Percentiles rank a stretch among this genome's conserved stretches.
Evolutionary conservation across 2,329 filamentous ascomycete genomes (phyloP).

Genomic region (Waltergamsia citrina): DNA sequence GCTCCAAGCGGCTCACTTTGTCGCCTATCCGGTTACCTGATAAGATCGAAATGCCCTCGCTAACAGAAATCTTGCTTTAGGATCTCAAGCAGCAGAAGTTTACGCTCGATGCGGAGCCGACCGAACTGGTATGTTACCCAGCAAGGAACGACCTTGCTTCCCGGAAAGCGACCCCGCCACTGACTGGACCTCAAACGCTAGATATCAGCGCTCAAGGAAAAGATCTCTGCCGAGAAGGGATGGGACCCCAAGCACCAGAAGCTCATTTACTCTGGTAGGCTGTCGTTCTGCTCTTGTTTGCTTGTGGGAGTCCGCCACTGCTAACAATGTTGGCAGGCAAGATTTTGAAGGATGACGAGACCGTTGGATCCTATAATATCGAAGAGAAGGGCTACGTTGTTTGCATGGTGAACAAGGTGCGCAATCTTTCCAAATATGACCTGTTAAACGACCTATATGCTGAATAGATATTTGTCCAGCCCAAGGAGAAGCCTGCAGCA

Average conservation of each 20-base stretch:
- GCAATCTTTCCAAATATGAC: slow-evolving; percentile 7
- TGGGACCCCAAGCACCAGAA: slow-evolving; percentile 89
- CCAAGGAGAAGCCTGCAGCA: slow-evolving; percentile 50
- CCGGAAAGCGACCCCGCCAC: slow-evolving; percentile 3
- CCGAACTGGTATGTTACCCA: slow-evolving; percentile 66
- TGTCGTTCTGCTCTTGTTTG: neutral
- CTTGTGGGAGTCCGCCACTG: neutral
- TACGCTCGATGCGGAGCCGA: slow-evolving; percentile 86
- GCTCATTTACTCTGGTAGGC: slow-evolving; percentile 92
- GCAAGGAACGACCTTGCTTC: slow-evolving; percentile 8
- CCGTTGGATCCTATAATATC: slow-evolving; percentile 93
- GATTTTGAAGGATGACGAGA: slow-evolving; percentile 96
- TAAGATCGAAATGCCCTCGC: neutral
- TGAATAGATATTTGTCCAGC: slow-evolving; percentile 14
- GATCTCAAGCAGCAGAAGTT: slow-evolving; percentile 99
- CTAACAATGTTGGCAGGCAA: slow-evolving; percentile 73
- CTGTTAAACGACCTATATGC: too few species aligned
- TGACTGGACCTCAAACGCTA: slow-evolving; percentile 21
- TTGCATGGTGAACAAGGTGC: slow-evolving; percentile 95
- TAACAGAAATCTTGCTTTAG: slow-evolving; percentile 31
- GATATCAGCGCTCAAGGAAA: slow-evolving; percentile 87
- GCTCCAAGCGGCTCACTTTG: neutral
- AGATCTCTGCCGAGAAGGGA: slow-evolving; percentile 85
- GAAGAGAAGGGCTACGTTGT: slow-evolving; percentile 99
- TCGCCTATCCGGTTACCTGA: neutral